Evolutionary conservation across 805 yeast genomes (phyloP), one percentile per base, ranked within the genome.

Genomic region (Saturnispora bothae): DNA sequence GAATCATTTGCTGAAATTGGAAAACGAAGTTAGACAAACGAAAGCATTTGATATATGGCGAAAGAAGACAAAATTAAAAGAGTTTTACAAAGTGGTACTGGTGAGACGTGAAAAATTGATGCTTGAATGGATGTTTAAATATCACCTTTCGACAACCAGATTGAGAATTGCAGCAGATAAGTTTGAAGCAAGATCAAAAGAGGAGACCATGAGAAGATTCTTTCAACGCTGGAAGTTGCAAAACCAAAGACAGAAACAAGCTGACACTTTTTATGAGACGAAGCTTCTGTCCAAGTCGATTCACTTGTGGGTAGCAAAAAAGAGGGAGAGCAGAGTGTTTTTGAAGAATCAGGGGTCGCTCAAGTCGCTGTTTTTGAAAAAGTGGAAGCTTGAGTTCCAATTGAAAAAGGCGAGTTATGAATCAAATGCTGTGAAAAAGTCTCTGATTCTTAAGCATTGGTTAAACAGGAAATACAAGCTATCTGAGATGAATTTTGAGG

Each of bases 171-270:
- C 20, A 20, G 31, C 21, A 3, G 13, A n/a, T 17, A 18, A 14
- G 17, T 31, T 37, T 12, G 22, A 9, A 3, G 6, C 12, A 3
- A 12, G 9, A n/a, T 10, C 16, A 20, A 26, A 12, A 16, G 10
- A 10, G 10, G 9, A n/a, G 9, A 19, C 17, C 13, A 14, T 26
- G 12, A n/a, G 19, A 12, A 12, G 18, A 5, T n/a, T 9, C 13
- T 37, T 37, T 19, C 25, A 37, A 8, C 18, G 14, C 3, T 37
- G 40, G 40, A 37, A 37, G 31, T 5, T n/a, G 16, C 40, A 37
- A 9, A 30, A 25, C 15, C 27, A 31, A 5, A 6, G 31, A 23
- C 31, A 38, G 17, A 27, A 27, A 16, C 6, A n/a, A 2, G 40
- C 40, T 2, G 31, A 27, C 8, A 3, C 12, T n/a, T 17, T 13